Percentiles rank a stretch among this genome's conserved stretches.
Evolutionary conservation across 2,329 filamentous ascomycete genomes (phyloP).

Genomic region (Alternaria rosae): DNA sequence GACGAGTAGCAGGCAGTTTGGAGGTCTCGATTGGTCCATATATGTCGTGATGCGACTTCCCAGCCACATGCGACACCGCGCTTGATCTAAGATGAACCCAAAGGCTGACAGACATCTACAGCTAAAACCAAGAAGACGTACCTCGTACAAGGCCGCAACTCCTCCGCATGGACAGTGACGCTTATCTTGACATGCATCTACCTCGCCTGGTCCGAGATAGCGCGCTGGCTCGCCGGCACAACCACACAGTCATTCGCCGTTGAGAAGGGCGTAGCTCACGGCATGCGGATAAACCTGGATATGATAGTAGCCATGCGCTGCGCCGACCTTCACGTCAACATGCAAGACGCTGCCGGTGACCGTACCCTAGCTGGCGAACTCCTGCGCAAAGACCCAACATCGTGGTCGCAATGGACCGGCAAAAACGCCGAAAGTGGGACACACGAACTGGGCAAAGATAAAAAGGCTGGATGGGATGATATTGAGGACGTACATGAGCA

Average conservation of each 20-base stretch:
- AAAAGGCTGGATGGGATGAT: slow-evolving; percentile 57
- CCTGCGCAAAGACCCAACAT: slow-evolving; percentile 78
- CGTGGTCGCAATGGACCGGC: slow-evolving; percentile 80
- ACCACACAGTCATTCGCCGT: slow-evolving; percentile 92
- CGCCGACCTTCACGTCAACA: slow-evolving; percentile 89
- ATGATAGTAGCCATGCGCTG: slow-evolving; percentile 91
- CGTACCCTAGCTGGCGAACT: slow-evolving; percentile 82
- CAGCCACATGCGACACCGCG: slow-evolving; percentile 4
- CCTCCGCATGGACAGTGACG: slow-evolving; percentile 91
- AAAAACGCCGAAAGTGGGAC: slow-evolving; percentile 66
- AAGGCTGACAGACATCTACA: slow-evolving; percentile 51
- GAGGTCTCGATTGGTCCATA: background rate
- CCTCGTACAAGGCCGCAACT: slow-evolving; percentile 80
- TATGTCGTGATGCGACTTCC: background rate
- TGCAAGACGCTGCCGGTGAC: slow-evolving; percentile 94
- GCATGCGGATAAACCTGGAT: slow-evolving; percentile 94
- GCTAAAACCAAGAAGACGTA: slow-evolving; percentile 97
- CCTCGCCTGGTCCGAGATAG: slow-evolving; percentile 79
- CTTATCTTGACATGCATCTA: slow-evolving; percentile 77
- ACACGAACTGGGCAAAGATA: slow-evolving; percentile 55
- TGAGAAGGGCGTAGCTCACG: slow-evolving; percentile 86
- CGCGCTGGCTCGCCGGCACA: slow-evolving; percentile 81
- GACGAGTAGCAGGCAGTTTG: background rate
- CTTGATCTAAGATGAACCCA: background rate
- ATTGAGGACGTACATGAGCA: slow-evolving; percentile 94